These are phyloP conservation scores for Cyclocybe aegerita DNA, from an alignment of 768 basidiomycete species.

Conservation along the genomic window DNA sequence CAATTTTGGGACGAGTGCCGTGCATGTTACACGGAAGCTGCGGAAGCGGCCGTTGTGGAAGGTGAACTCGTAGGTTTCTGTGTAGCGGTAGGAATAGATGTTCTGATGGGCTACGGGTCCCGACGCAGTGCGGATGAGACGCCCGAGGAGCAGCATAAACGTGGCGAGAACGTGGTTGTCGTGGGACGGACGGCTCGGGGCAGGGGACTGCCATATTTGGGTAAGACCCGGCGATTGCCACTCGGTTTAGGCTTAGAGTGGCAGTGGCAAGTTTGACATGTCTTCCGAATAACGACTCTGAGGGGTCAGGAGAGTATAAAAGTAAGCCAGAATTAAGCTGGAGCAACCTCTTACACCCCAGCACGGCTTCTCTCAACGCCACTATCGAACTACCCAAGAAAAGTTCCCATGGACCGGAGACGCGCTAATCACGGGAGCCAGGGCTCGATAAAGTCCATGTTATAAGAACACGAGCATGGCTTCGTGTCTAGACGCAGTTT, in stretches of 20 bases:
- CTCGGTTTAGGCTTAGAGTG: conserved; percentile 33
- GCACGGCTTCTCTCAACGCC: conserved; percentile 42
- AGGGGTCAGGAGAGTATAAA: conserved; percentile 14
- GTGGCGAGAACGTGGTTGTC: conserved; percentile 29
- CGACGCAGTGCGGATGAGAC: not conserved
- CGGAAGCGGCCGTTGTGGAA: conserved; percentile 81
- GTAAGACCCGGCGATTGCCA: conserved; percentile 35
- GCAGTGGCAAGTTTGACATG: conserved; percentile 41
- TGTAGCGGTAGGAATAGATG: not conserved
- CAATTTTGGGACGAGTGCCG: conserved; percentile 67
- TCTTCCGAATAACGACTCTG: conserved; percentile 21
- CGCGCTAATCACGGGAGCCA: conserved; percentile 52
- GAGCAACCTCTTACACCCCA: conserved; percentile 2
- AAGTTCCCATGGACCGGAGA: conserved; percentile 50
- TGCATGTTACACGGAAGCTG: conserved; percentile 86
- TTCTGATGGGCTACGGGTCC: not conserved
- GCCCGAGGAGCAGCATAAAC: conserved; percentile 18
- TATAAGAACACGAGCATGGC: conserved; percentile 40
- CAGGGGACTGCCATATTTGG: conserved; percentile 21
- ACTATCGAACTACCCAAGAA: conserved; percentile 51
- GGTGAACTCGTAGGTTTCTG: conserved; percentile 63
- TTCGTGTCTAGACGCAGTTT: conserved; percentile 30
- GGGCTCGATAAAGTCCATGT: conserved; percentile 40
- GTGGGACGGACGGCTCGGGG: conserved; percentile 22
- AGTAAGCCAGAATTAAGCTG: not conserved